Evolutionary conservation across 2,329 filamentous ascomycete species (phyloP), one percentile per base, ranked within the genome.

Genomic region (Cladobotryum protrusum): DNA sequence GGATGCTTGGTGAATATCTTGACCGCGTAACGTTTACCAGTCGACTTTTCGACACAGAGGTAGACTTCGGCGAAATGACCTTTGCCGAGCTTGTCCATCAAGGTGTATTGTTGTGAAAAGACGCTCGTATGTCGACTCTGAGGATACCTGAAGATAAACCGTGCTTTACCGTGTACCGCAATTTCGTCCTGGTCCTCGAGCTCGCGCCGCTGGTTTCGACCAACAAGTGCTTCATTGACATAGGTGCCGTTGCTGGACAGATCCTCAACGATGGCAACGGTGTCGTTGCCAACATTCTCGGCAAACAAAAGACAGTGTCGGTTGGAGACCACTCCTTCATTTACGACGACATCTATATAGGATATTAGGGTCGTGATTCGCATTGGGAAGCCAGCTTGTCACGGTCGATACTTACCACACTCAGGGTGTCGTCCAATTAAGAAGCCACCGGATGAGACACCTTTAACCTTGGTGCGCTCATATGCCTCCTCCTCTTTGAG

Each of bases 191-290:
- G 84, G 59, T 97, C 89, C 59, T 90, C 78, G 24, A 99, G 76
- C 65, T 96, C 89, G 52, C 92, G 82, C 48, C 89, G 81, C 67
- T 96, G 89, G 67, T 99, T 99, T 46, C 92, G 85, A 19, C 93
- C 93, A 19, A 99, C 82, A 29, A 95, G 78, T 14, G 85, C 86
- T 60, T 96, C 90, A 62, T 97, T 97, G 59, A 99, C 86, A 64
- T 91, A 99, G 0, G 95, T 99, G 45, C 93, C 93, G 64, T 99
- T 99, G 63, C 85, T 93, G 6, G 93, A 99, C 17, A 97, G 72
- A 66, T 99, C 93, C 66, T 99, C 91, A 5, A 99, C 69, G 12
- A 97, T 79, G 8, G 89, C 92, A 39, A 82, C 77, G 57, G 75
- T 78, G 66, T 80, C 74, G 14, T 71, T 68, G 9, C 73, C 76